phyloP scores from a whole-genome alignment of 2,329 filamentous ascomycete species.

The Fusarium mangiferae region DNA sequence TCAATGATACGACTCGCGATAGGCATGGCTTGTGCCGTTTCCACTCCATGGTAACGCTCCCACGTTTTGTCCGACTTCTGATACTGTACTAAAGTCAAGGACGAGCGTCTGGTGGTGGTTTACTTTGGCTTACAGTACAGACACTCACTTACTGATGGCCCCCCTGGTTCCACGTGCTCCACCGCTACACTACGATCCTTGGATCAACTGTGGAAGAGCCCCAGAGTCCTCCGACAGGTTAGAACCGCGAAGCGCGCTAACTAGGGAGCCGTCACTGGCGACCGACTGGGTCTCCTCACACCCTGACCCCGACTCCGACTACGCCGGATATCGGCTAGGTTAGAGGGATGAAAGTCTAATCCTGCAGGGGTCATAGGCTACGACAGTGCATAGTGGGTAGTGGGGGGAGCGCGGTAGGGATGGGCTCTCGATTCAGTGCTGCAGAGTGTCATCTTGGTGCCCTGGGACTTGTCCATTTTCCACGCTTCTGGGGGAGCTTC shows the following conservation, averaged over 20 bases:
- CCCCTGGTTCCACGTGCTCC: conserved; percentile 36
- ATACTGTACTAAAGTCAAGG: conserved; percentile 17
- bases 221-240: neutral
- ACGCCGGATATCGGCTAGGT: conserved; percentile 42
- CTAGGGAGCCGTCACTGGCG: conserved; percentile 8
- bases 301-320: conserved; percentile 15
- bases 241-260: conserved; percentile 21
- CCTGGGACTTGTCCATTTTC: conserved; percentile 20
- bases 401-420: neutral
- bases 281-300: neutral
- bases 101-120: conserved; percentile 27
- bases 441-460: conserved; percentile 23
- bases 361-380: conserved; percentile 20
- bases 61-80: conserved; percentile 25
- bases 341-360: conserved; percentile 41
- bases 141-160: neutral
- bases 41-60: conserved; percentile 28
- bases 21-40: conserved; percentile 15
- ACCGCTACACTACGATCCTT: conserved; percentile 12
- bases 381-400: conserved; percentile 1
- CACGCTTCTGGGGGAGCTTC: conserved; percentile 27
- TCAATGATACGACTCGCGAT: conserved; percentile 19
- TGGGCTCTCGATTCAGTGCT: conserved; percentile 26
- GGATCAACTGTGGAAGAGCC: neutral
- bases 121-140: neutral